A percentile compares a stretch with the other conserved stretches of the same genome.
These are phyloP conservation scores for Arabidopsis suecica DNA, from an alignment of 345 rosid species.

Conservation along the genomic window DNA sequence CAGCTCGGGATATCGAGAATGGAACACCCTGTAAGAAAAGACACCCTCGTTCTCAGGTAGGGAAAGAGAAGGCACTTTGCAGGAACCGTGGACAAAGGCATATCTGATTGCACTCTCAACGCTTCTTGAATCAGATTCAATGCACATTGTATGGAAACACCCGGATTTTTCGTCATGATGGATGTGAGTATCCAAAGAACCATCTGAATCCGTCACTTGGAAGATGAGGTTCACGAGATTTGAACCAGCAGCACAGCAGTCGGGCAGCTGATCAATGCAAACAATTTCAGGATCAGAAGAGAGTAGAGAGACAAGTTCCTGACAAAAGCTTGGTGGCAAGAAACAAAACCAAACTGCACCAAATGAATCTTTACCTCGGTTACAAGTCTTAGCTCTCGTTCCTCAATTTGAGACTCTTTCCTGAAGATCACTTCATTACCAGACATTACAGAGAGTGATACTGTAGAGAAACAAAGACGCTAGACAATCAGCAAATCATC, in stretches of 20 bases:
- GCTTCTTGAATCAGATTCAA: constrained; percentile 43
- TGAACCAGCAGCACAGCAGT: constrained; percentile 52
- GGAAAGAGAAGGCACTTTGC: constrained; percentile 53
- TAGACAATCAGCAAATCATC: constrained; percentile 4
- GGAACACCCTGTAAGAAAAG: constrained; percentile 51
- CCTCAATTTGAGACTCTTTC: constrained; percentile 50
- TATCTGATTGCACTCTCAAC: constrained; percentile 40
- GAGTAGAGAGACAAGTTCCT: background rate
- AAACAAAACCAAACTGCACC: constrained; percentile 1
- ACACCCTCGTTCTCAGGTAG: constrained; percentile 55
- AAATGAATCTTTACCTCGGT: constrained; percentile 48
- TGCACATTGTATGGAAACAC: constrained; percentile 50
- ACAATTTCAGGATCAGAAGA: constrained; percentile 2
- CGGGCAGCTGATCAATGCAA: constrained; percentile 52
- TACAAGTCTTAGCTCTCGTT: constrained; percentile 55
- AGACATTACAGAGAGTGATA: constrained; percentile 48
- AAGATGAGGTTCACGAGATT: constrained; percentile 52
- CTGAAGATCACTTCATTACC: constrained; percentile 45
- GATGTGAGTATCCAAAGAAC: constrained; percentile 50
- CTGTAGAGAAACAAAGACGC: constrained; percentile 46
- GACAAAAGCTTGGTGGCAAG: background rate
- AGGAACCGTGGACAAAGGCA: constrained; percentile 55
- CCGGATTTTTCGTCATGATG: constrained; percentile 55
- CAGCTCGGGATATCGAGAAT: constrained; percentile 54
- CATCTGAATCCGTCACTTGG: constrained; percentile 53